Conservation (phyloP, 306 rosid genomes). For the Malus asiatica region DNA sequence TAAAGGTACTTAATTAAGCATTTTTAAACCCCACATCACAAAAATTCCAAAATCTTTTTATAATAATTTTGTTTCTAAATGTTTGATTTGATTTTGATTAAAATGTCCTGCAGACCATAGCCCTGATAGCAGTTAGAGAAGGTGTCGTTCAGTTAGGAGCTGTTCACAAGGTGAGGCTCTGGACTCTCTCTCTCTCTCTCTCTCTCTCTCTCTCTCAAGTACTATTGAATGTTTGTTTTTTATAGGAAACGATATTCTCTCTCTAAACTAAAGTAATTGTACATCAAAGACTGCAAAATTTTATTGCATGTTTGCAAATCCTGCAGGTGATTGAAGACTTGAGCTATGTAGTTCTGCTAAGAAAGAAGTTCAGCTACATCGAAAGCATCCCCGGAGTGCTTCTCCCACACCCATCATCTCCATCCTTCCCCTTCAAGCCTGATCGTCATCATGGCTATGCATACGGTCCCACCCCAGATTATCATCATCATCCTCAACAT, state of each 20-base stretch:
- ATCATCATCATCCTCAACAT: neutral
- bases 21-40: neutral
- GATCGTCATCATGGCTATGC: conserved; percentile 23
- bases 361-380: conserved; percentile 85
- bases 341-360: conserved; percentile 65
- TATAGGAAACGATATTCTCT: neutral
- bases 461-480: conserved; percentile 3
- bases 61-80: neutral
- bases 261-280: neutral
- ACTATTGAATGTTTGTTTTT: neutral
- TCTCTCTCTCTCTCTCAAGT: neutral
- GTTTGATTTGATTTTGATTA: conserved; percentile 1
- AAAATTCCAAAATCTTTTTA: neutral
- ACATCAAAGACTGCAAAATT: neutral
- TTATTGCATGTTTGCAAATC: neutral
- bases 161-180: conserved; percentile 49
- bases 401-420: conserved; percentile 87
- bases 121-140: conserved; percentile 92
- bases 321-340: conserved; percentile 76
- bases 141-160: conserved; percentile 98
- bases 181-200: neutral
- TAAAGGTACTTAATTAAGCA: conserved; percentile 44
- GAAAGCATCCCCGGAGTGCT: conserved; percentile 97
- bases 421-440: conserved; percentile 41
- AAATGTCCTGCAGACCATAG: conserved; percentile 66